A percentile compares a stretch with the other conserved stretches of the same genome.
phyloP scores from a whole-genome alignment of 805 yeast species.

The Scheffersomyces coipomensis region DNA sequence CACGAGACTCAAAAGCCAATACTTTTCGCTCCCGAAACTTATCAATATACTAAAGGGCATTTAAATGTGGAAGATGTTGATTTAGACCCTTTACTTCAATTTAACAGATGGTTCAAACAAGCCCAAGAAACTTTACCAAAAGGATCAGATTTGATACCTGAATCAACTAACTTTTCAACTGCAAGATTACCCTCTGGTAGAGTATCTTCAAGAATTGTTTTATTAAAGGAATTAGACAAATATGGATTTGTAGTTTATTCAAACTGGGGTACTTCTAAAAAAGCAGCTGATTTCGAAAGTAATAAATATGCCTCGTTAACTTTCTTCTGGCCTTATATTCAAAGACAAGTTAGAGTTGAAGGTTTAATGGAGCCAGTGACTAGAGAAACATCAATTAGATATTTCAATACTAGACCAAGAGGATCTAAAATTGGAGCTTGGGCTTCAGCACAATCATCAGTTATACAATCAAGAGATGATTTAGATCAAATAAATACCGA shows the following conservation, averaged over 20 bases:
- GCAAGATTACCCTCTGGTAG: conserved; percentile 88
- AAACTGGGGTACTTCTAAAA: conserved; percentile 87
- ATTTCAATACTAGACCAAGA: conserved; percentile 85
- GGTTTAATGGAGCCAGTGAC: conserved; percentile 76
- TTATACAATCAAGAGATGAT: conserved; percentile 56
- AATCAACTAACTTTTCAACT: conserved; percentile 83
- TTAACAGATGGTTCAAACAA: conserved; percentile 75
- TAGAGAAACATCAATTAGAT: conserved; percentile 70
- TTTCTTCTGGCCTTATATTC: conserved; percentile 89
- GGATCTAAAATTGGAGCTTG: conserved; percentile 96
- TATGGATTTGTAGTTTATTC: conserved; percentile 86
- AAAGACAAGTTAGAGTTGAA: conserved; percentile 92
- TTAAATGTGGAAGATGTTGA: conserved; percentile 54
- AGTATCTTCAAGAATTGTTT: conserved; percentile 78
- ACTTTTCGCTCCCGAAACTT: conserved; percentile 80
- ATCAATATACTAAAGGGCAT: conserved; percentile 74
- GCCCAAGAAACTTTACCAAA: conserved; percentile 38
- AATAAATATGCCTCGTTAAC: conserved; percentile 82
- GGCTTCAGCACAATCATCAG: conserved; percentile 86
- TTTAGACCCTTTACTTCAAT: conserved; percentile 70
- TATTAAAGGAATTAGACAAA: conserved; percentile 85
- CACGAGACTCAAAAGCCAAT: conserved; percentile 25
- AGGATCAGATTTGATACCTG: conserved; percentile 56
- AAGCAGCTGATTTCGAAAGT: conserved; percentile 63
- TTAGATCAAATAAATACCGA: conserved; percentile 53